Evolutionary conservation across 148 eudicot species (phyloP).

Genomic region (Chenopodium berlandieri): DNA sequence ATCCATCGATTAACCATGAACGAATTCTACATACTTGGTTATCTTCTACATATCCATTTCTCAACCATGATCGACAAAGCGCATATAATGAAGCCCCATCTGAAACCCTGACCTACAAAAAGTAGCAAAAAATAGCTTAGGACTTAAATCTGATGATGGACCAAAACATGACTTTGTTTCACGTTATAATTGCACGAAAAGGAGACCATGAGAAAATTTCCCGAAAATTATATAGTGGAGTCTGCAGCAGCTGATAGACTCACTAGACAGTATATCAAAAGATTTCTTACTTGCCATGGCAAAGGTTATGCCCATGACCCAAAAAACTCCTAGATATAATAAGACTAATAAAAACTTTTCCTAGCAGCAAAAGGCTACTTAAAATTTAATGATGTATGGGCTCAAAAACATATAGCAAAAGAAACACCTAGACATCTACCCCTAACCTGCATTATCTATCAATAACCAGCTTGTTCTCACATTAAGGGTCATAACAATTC

Average conservation of each 20-base stretch:
- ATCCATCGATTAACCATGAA: not conserved
- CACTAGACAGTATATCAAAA: not conserved
- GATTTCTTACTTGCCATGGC: no score
- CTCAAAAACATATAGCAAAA: no score
- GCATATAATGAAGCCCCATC: constrained; percentile 66
- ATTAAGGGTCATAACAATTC: no score
- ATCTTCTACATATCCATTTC: constrained; percentile 66
- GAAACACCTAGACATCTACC: no score
- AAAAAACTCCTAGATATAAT: no score
- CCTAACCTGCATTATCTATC: no score
- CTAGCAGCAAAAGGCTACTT: no score
- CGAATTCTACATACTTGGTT: constrained; percentile 47
- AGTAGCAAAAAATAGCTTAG: constrained; percentile 8
- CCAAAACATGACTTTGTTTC: not conserved
- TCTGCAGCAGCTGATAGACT: not conserved
- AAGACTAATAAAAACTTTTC: no score
- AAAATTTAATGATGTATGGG: no score
- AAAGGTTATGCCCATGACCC: not conserved
- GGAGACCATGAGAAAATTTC: not conserved
- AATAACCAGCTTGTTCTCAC: no score
- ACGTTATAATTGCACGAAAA: not conserved
- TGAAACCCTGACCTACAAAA: constrained; percentile 55
- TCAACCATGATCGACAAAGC: constrained; percentile 87
- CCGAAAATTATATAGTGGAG: not conserved
- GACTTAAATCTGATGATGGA: not conserved